Evolutionary conservation across 345 rosid species (phyloP), one percentile per base, ranked within the genome.

Genomic region (Populus nigra): DNA sequence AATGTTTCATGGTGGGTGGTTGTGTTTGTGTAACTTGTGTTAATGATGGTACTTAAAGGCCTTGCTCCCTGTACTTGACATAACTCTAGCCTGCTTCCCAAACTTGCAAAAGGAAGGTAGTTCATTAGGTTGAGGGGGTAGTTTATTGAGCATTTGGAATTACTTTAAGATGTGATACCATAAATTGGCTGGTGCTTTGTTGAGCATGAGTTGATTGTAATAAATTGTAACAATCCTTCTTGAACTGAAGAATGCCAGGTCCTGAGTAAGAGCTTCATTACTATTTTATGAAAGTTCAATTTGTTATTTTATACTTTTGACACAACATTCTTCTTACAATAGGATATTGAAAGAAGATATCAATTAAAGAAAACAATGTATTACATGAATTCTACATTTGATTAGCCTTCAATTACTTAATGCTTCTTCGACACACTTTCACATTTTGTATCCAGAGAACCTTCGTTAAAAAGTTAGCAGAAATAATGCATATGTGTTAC

Each of bases 21-120:
- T 47, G 55, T 23, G 39, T 79, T 22, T 38, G 9, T 68, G 9
- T 72, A 77, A 67, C 31, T 73, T 66, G 47, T 75, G 45, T 22
- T 45, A 59, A 23, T 23, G 65, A 25, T 59, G 65, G 65, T 25
- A 11, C 17, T 17, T 59, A 41, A 77, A 50, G 17, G 69, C 49
- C 55, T 41, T 65, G 2, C 25, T 65, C 38, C 25, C 67, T 65
- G 49, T 29, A 43, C 20, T 62, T 18, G 22, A 38, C 33, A 43
- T 73, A 8, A 22, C 43, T 38, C 33, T 55, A 23, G 68, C 8
- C 22, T 73, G 33, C 15, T n/a, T n/a, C 43, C 1, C 29, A 41
- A 23, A 43, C 63, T n/a, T 57, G 59, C n/a, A 12, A n/a, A n/a
- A 9, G 29, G 63, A 57, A 59, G 65, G 29, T 25, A n/a, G 65